Percentiles rank a stretch among this genome's conserved stretches.
Evolutionary conservation across 2,329 filamentous ascomycete genomes (phyloP).

Genomic region (Periconia macrospinosa): DNA sequence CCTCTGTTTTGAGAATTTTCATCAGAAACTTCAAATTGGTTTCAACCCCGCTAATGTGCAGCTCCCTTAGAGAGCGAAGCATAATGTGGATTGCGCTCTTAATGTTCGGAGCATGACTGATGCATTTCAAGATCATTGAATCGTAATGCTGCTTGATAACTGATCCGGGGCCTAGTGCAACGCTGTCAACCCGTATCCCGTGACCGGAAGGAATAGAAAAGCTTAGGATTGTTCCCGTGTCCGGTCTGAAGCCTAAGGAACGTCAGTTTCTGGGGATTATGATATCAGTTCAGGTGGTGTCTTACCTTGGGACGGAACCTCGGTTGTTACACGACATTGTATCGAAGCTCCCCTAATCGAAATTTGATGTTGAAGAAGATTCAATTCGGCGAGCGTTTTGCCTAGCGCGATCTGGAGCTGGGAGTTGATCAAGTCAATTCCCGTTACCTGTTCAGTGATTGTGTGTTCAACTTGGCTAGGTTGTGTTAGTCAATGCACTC

Average conservation of each 20-base stretch:
- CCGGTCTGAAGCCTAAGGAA: conserved; percentile 86
- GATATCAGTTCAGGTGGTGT: background rate
- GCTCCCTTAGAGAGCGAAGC: conserved; percentile 90
- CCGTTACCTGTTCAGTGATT: conserved; percentile 98
- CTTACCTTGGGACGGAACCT: conserved; percentile 51
- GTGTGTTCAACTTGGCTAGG: conserved; percentile 89
- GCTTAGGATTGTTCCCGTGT: conserved; percentile 98
- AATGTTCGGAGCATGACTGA: conserved; percentile 90
- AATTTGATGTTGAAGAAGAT: conserved; percentile 97
- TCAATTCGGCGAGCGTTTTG: conserved; percentile 88
- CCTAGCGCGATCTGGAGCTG: conserved; percentile 99
- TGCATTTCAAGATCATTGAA: conserved; percentile 89
- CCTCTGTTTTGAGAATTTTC: conserved; percentile 85
- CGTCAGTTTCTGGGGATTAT: no score
- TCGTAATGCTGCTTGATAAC: conserved; percentile 67
- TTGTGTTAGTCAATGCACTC: background rate
- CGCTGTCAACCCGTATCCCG: conserved; percentile 68
- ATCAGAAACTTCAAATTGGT: conserved; percentile 98
- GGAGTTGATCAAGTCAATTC: conserved; percentile 96
- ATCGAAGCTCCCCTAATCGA: conserved; percentile 94
- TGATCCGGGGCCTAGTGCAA: conserved; percentile 86
- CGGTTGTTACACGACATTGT: conserved; percentile 98
- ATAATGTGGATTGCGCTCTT: conserved; percentile 95
- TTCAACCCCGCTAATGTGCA: conserved; percentile 97
- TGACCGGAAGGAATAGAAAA: conserved; percentile 97